These are phyloP conservation scores for Saccharomycopsis schoenii DNA, from an alignment of 805 yeast genomes.

Conservation along the genomic window DNA sequence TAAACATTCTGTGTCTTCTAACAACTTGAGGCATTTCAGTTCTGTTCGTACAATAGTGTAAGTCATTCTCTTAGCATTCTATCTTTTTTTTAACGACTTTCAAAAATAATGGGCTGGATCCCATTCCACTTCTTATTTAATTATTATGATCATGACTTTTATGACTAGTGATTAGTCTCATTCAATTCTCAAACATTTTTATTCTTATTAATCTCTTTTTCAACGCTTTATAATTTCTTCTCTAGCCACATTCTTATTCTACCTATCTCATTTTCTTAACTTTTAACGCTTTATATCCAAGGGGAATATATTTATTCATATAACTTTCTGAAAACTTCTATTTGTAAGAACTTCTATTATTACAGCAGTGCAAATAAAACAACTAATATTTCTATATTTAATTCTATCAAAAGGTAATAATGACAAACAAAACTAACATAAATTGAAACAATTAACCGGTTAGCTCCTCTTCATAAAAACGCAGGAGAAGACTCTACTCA, in stretches of 20 bases:
- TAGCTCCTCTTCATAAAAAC: neutral
- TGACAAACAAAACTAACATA: too few species aligned
- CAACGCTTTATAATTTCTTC: neutral
- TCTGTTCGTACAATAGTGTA: slow-evolving; percentile 1
- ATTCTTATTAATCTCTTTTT: neutral
- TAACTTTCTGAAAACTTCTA: neutral
- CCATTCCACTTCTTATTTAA: neutral
- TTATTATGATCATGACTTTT: neutral
- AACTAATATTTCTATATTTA: too few species aligned
- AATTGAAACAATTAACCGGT: neutral
- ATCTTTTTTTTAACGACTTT: neutral
- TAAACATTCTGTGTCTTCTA: slow-evolving; percentile 12
- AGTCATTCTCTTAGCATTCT: neutral
- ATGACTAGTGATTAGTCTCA: neutral
- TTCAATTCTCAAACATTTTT: neutral
- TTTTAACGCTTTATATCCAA: neutral
- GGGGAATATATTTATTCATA: neutral
- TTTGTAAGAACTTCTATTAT: too few species aligned
- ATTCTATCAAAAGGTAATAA: too few species aligned
- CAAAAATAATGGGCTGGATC: slow-evolving; percentile 1
- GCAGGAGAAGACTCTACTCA: neutral
- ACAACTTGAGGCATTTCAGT: slow-evolving; percentile 15
- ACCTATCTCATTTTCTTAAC: neutral
- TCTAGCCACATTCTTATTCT: neutral
- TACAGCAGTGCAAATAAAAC: too few species aligned